Conservation (phyloP, 2,329 filamentous ascomycete species). For the Pestalotiopsis sp. region DNA sequence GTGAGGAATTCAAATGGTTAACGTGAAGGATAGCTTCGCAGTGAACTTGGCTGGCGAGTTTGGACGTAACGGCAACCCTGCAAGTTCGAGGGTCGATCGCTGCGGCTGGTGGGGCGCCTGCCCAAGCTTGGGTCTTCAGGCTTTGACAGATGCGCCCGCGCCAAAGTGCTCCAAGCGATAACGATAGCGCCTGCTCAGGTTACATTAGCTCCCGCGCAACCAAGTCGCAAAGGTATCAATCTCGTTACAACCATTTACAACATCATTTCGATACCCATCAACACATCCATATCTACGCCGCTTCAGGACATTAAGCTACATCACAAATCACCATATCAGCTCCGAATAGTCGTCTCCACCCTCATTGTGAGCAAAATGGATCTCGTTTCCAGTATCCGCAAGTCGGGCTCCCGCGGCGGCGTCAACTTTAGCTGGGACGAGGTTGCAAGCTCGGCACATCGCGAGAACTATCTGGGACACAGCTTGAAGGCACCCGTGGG, state of each 20-base stretch:
- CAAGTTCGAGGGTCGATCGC: not conserved
- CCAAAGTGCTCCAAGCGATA: not conserved
- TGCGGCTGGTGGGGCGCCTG: not conserved
- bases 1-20: not conserved
- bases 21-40: not conserved
- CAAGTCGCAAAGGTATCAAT: not conserved
- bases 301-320: too few species aligned
- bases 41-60: not conserved
- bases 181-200: not conserved
- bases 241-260: not conserved
- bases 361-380: conserved; percentile 64
- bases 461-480: conserved; percentile 88
- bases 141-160: not conserved
- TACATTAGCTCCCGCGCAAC: not conserved
- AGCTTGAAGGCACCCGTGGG: conserved; percentile 90
- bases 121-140: not conserved
- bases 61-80: not conserved
- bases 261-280: not conserved
- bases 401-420: conserved; percentile 86
- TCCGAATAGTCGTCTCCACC: not conserved
- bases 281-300: too few species aligned
- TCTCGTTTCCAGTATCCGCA: conserved; percentile 87
- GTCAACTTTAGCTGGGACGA: conserved; percentile 97
- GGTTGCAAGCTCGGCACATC: conserved; percentile 81
- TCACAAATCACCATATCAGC: not conserved